Conservation (phyloP, 2,329 filamentous ascomycete genomes). For the Calonectria crousiana region DNA sequence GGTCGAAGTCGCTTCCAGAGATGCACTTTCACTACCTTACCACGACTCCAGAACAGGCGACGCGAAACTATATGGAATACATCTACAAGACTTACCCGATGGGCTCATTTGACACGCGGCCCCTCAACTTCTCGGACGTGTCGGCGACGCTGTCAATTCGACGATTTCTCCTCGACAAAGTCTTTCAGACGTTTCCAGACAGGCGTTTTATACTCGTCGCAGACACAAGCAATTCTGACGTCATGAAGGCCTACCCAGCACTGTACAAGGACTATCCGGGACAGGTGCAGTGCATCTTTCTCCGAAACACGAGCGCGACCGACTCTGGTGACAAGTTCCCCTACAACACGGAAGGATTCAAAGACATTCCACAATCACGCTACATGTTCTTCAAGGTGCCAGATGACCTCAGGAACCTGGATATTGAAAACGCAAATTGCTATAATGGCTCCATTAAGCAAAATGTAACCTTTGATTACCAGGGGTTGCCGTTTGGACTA, state of each 20-base stretch:
- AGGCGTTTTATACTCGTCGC: slow-evolving; percentile 82
- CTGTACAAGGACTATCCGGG: slow-evolving; percentile 75
- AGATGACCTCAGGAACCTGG: slow-evolving; percentile 74
- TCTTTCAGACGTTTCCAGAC: slow-evolving; percentile 81
- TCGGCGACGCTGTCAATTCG: slow-evolving; percentile 79
- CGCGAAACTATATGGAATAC: slow-evolving; percentile 83
- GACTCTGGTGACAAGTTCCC: slow-evolving; percentile 77
- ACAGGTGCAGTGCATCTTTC: slow-evolving; percentile 82
- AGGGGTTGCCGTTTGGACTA: slow-evolving; percentile 67
- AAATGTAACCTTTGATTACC: slow-evolving; percentile 78
- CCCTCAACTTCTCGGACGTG: slow-evolving; percentile 83
- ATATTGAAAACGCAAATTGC: slow-evolving; percentile 77
- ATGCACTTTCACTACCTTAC: slow-evolving; percentile 87
- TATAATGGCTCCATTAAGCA: slow-evolving; percentile 74
- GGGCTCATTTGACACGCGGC: slow-evolving; percentile 82
- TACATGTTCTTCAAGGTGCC: slow-evolving; percentile 87
- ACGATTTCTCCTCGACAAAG: slow-evolving; percentile 75
- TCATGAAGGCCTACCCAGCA: slow-evolving; percentile 75
- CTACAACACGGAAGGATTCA: slow-evolving; percentile 80
- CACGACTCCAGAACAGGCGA: slow-evolving; percentile 82
- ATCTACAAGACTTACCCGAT: slow-evolving; percentile 84
- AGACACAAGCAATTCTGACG: slow-evolving; percentile 81
- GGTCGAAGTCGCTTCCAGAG: slow-evolving; percentile 74
- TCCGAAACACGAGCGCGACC: slow-evolving; percentile 80
- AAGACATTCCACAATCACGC: slow-evolving; percentile 71